Evolutionary conservation across 2,329 filamentous ascomycete species (phyloP).

Genomic region (Botrytis medusae): DNA sequence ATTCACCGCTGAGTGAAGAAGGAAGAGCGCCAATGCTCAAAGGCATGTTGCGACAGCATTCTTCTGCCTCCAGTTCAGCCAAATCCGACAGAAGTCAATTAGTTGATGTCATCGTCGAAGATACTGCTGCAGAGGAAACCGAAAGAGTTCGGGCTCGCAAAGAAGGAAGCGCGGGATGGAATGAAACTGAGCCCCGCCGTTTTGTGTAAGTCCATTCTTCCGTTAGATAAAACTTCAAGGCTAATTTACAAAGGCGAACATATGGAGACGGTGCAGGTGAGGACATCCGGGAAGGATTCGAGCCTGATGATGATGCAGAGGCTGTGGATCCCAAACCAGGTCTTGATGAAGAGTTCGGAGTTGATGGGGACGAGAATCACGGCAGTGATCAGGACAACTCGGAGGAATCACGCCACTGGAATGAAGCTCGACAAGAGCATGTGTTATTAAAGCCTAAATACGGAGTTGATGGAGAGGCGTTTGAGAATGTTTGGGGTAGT

Average conservation of each 20-base stretch:
- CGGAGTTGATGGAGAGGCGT: slow-evolving; percentile 38
- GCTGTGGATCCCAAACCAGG: slow-evolving; percentile 43
- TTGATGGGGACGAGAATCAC: slow-evolving; percentile 39
- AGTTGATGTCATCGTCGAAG: slow-evolving; percentile 67
- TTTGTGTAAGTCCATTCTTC: slow-evolving; percentile 48
- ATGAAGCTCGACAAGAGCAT: slow-evolving; percentile 35
- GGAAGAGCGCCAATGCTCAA: slow-evolving; percentile 38
- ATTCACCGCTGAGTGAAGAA: slow-evolving; percentile 34
- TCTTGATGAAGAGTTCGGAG: slow-evolving; percentile 38
- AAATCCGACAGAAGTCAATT: slow-evolving; percentile 61
- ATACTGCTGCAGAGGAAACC: slow-evolving; percentile 59
- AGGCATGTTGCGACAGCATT: slow-evolving; percentile 47
- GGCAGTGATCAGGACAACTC: slow-evolving; percentile 38
- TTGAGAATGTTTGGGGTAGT: slow-evolving; percentile 41
- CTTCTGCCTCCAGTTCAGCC: slow-evolving; percentile 48
- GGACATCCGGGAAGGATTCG: slow-evolving; percentile 55
- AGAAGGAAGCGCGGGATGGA: slow-evolving; percentile 61
- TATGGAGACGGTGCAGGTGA: slow-evolving; percentile 50
- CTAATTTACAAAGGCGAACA: slow-evolving; percentile 42
- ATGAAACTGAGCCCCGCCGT: slow-evolving; percentile 54
- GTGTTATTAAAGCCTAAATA: slow-evolving; percentile 40
- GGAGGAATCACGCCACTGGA: slow-evolving; percentile 47
- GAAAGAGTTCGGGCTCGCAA: slow-evolving; percentile 62
- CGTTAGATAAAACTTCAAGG: background rate
- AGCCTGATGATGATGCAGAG: slow-evolving; percentile 47